Percentiles rank a stretch among this genome's conserved stretches.
phyloP scores from a whole-genome alignment of 768 basidiomycete species.

The Auriculariales sp. region DNA sequence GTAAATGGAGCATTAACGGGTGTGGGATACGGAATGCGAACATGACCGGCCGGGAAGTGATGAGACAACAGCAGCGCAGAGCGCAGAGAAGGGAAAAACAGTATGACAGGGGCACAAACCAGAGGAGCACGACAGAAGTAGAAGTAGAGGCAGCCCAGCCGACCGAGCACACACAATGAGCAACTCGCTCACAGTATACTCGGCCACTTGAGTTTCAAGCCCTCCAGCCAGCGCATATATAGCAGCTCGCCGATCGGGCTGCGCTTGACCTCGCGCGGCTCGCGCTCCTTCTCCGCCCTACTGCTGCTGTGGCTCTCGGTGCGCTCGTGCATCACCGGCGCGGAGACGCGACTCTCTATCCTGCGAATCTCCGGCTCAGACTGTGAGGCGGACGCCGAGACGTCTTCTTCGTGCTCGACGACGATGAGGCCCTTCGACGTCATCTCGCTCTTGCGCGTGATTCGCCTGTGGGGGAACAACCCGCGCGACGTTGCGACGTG shows the following conservation, averaged over 20 bases:
- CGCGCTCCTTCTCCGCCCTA: too few relatives aligned
- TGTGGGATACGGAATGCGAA: too few relatives aligned
- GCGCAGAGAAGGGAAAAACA: too few relatives aligned
- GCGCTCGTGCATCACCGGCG: constrained; percentile 14
- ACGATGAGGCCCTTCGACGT: constrained; percentile 72
- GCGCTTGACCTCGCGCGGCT: constrained; percentile 32
- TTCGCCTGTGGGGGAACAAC: constrained; percentile 68
- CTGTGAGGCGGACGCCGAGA: constrained; percentile 33
- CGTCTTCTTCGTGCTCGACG: constrained; percentile 67
- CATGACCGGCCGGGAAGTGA: too few relatives aligned
- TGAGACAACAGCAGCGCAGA: too few relatives aligned
- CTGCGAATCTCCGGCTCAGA: constrained; percentile 11
- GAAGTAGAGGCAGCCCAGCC: too few relatives aligned
- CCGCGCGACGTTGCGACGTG: constrained; percentile 70
- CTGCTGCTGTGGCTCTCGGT: constrained; percentile 21
- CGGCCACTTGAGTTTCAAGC: constrained; percentile 83
- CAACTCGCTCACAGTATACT: constrained; percentile 8
- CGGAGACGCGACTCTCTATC: constrained; percentile 9
- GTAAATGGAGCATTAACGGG: too few relatives aligned
- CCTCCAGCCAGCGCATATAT: constrained; percentile 96
- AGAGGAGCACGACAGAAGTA: too few relatives aligned
- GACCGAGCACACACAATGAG: too few relatives aligned
- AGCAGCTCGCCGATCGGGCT: constrained; percentile 90
- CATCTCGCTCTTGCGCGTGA: constrained; percentile 73
- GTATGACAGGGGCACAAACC: too few relatives aligned